Percentiles rank a stretch among this genome's conserved stretches.
phyloP scores from a whole-genome alignment of 441 rosid species.

The Syzygium syzygioides region DNA sequence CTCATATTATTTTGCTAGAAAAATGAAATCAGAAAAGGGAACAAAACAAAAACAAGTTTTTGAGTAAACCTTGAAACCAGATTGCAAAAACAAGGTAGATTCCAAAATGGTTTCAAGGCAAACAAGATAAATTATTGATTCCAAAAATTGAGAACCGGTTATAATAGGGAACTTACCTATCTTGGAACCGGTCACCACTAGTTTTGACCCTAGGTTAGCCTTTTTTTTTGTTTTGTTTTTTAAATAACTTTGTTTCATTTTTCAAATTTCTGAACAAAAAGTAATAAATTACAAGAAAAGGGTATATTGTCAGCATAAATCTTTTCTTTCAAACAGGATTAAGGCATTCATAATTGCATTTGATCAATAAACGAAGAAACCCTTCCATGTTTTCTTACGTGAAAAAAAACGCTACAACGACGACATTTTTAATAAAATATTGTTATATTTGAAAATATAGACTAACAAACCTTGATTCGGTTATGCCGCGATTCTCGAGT shows the following conservation, averaged over 20 bases:
- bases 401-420: not conserved
- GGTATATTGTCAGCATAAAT: not conserved
- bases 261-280: not conserved
- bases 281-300: not conserved
- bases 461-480: not conserved
- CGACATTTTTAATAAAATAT: not conserved
- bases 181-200: too few species aligned
- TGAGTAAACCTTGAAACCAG: accelerated
- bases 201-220: not conserved
- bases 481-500: not conserved
- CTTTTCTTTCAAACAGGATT: not conserved
- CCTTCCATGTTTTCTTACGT: not conserved
- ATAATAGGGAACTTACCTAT: too few species aligned
- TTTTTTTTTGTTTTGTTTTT: accelerated
- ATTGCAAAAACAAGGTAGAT: too few species aligned
- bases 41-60: too few species aligned
- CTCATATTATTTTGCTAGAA: too few species aligned
- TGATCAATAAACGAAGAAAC: not conserved
- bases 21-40: too few species aligned
- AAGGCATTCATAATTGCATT: not conserved
- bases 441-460: not conserved
- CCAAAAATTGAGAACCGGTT: too few species aligned
- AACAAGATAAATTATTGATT: too few species aligned
- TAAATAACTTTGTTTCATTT: not conserved
- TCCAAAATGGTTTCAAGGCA: too few species aligned